Base-by-base conservation (phyloP, 129 eudicot genomes). In the Lonicera japonica region DNA sequence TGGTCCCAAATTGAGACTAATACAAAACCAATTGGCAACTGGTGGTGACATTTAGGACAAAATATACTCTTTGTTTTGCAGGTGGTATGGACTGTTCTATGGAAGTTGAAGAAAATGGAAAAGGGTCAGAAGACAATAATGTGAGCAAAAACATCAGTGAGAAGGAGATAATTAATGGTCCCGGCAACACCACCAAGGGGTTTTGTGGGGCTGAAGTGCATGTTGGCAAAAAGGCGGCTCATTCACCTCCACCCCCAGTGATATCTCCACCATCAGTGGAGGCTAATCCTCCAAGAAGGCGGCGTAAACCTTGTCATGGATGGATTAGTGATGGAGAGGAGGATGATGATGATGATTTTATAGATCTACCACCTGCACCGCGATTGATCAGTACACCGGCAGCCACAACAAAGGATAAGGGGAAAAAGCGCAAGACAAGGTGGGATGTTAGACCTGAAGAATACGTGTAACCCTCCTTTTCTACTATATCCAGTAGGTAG, bases 221-320 rank as follows among this genome's bases (percentile, higher is more conserved):
- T 45, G 3, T 45, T 45, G 16, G 14, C 3, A 45, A 45, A 5
- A 15, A 38, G 38, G 25, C 15, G 2, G 25, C 36, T 61, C 45
- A 12, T 24, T 18, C 56, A 1, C 48, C n/a, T n/a, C 63, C 63
- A 24, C 65, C 54, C 21, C 15, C 21, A 3, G 56, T 41, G 11
- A 38, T 45, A 8, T 59, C 68, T 16, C 62, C 61, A 45, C 45
- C 54, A 36, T 43, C 65, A 17, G 40, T 23, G 18, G 76, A 55
- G 56, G 63, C 21, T 47, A 56, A 16, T 63, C 65, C 56, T 47
- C 64, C 77, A 1, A 16, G 46, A 16, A 64, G 63, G 59, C 2
- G 36, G 36, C 14, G 58, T 56, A 63, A 41, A 20, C 80, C 80
- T 40, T 58, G 72, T 25, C 46, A 75, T 75, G 80, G 80, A 19